A percentile compares a stretch with the other conserved stretches of the same genome.
phyloP scores from a whole-genome alignment of 495 filamentous ascomycete genomes.

The Tuber microsphaerosporum region DNA sequence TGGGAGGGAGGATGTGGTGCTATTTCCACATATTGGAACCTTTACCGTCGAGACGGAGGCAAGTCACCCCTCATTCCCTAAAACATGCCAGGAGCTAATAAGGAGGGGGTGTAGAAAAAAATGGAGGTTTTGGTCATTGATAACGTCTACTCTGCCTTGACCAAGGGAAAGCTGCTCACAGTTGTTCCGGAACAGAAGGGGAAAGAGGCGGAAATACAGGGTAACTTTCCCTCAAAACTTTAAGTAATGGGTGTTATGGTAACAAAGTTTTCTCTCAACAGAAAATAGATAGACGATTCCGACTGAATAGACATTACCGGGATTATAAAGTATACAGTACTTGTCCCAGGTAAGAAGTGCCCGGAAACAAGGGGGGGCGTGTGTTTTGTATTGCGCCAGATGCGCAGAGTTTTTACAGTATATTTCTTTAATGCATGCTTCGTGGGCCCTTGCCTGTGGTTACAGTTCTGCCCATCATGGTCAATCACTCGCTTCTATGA shows the following conservation, averaged over 20 bases:
- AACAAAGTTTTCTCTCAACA: not conserved
- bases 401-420: not conserved
- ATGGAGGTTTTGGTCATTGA: slow-evolving; percentile 62
- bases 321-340: not conserved
- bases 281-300: not conserved
- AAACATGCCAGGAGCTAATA: not conserved
- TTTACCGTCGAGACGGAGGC: slow-evolving; percentile 56
- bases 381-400: not conserved
- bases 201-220: slow-evolving; percentile 24
- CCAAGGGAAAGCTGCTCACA: slow-evolving; percentile 59
- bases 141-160: slow-evolving; percentile 58
- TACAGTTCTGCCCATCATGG: not conserved
- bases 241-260: not conserved
- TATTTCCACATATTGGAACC: slow-evolving; percentile 66
- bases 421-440: not conserved
- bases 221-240: not conserved
- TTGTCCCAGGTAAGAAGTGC: not conserved
- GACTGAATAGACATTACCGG: not conserved
- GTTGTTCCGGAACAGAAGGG: slow-evolving; percentile 60
- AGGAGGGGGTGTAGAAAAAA: slow-evolving; percentile 23
- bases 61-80: slow-evolving; percentile 12
- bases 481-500: not conserved
- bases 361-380: not conserved
- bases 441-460: no score
- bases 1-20: slow-evolving; percentile 53